Evolutionary conservation across 1,284 basidiomycete genomes (phyloP), one percentile per base, ranked within the genome.

Genomic region (Boletus semigastroideus): DNA sequence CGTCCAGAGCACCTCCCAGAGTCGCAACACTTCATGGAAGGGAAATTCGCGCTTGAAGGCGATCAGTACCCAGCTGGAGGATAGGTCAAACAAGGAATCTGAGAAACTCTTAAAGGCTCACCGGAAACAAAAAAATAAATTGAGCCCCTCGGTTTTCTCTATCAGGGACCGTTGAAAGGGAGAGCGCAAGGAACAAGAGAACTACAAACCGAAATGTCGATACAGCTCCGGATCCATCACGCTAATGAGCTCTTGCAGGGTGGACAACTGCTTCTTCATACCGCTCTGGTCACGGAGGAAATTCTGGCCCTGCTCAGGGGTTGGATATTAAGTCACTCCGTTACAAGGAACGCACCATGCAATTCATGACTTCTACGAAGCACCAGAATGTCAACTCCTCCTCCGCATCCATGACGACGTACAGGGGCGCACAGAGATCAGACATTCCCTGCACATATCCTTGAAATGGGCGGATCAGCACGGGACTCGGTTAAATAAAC

Each of bases 1-100:
- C 7, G 94, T 94, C 90, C 92, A 97, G n/a, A 97, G 73, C 11
- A 93, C 87, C 70, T 99, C 97, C 97, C 97, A 99, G 9, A 99
- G 73, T 19, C 83, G 79, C 31, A 95, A 75, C 25, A 98, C 90
- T 48, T 96, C 89, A 33, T 90, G 82, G 70, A 98, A 95, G 2
- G 85, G 74, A 69, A 99, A 98, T 70, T 99, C 96, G 55, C 96
- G 87, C 73, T 98, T 98, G 81, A 97, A 98, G 1, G 86, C 75
- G 57, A 96, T 95, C 46, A 92, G 76, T 17, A 94, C 82, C 91
- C 91, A 94, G 48, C 90, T 86, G 50, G 22, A 10, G 34, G 39
- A 34, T 16, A 37, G 3, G 48, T 54, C 5, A 63, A 31, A 43
- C 20, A 36, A 12, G 11, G 17, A n/a, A 16, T 13, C 28, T 2